Evolutionary conservation across 306 rosid species (phyloP), one percentile per base, ranked within the genome.

Genomic region (Lathyrus aphaca): DNA sequence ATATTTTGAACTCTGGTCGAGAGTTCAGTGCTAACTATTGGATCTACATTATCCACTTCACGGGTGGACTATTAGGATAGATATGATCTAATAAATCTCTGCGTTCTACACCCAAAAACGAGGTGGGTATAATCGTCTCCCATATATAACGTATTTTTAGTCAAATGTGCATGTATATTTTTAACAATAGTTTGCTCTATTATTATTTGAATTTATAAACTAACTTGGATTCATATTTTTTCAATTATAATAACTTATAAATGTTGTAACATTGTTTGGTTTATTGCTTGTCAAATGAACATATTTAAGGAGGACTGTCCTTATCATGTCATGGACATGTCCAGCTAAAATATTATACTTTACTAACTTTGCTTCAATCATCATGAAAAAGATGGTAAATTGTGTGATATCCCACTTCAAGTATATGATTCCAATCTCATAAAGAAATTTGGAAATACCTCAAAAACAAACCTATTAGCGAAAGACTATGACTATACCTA

Each of bases 321-420:
- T 73, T 77, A 60, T 81, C 64, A 58, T 66, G 84, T 84, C 79
- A 72, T 82, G 48, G 82, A 83, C 87, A 85, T 75, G 80, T 81
- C 76, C 68, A 67, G 70, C 78, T 58, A 68, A 78, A 73, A 65
- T 71, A 66, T 74, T 53, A 57, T 60, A 61, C 78, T 71, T 73
- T 75, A 78, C 69, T 68, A 71, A 53, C 68, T 60, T 72, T 75
- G 77, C 66, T 49, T 82, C 75, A 75, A 64, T 72, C 78, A 74
- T 70, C 74, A 60, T 46, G 68, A 45, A 63, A 70, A 73, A 75
- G 74, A 75, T 43, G 30, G 66, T 55, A 69, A 59, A 63, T 42
- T 57, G 60, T 73, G 55, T 63, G 72, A 77, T 74, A 75, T 3
- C 71, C 67, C 71, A 68, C 73, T 81, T 66, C 63, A 58, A 71